These are phyloP conservation scores for Bryum argenteum DNA, from an alignment of 225 moss, liverwort and hornwort genomes.

Conservation along the genomic window DNA sequence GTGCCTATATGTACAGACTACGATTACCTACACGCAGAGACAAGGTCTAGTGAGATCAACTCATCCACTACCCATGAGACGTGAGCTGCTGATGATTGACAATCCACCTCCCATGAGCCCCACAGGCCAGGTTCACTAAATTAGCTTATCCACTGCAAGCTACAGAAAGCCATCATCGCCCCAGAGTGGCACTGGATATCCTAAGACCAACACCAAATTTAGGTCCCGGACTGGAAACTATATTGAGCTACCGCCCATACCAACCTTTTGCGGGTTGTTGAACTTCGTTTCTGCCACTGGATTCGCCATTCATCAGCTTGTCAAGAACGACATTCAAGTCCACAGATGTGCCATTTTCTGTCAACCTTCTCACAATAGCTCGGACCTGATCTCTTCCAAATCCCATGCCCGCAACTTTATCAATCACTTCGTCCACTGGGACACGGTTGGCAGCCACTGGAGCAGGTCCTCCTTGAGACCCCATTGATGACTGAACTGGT, in stretches of 20 bases:
- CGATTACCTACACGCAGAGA: conserved; percentile 23
- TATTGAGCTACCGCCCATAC: conserved; percentile 55
- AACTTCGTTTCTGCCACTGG: conserved; percentile 47
- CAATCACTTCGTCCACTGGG: conserved; percentile 81
- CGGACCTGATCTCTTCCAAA: conserved; percentile 78
- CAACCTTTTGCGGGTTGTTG: conserved; percentile 68
- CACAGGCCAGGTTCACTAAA: conserved; percentile 22
- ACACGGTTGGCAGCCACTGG: conserved; percentile 64
- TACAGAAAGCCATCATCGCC: conserved; percentile 31
- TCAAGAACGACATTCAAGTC: conserved; percentile 84
- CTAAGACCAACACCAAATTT: conserved; percentile 8
- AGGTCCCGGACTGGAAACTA: not conserved
- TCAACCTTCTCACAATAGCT: conserved; percentile 72
- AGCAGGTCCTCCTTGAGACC: conserved; percentile 45
- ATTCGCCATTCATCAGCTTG: conserved; percentile 82
- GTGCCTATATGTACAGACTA: conserved; percentile 33
- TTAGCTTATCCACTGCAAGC: conserved; percentile 15
- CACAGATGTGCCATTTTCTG: conserved; percentile 83
- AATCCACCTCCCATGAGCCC: conserved; percentile 18
- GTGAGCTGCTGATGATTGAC: conserved; percentile 26
- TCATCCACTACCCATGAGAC: conserved; percentile 15
- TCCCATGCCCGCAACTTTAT: conserved; percentile 79
- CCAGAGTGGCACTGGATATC: conserved; percentile 1
- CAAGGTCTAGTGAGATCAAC: conserved; percentile 19
- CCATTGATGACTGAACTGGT: conserved; percentile 62